Evolutionary conservation across 2,329 filamentous ascomycete genomes (phyloP), one percentile per base, ranked within the genome.

Genomic region (Geosmithia morbida): DNA sequence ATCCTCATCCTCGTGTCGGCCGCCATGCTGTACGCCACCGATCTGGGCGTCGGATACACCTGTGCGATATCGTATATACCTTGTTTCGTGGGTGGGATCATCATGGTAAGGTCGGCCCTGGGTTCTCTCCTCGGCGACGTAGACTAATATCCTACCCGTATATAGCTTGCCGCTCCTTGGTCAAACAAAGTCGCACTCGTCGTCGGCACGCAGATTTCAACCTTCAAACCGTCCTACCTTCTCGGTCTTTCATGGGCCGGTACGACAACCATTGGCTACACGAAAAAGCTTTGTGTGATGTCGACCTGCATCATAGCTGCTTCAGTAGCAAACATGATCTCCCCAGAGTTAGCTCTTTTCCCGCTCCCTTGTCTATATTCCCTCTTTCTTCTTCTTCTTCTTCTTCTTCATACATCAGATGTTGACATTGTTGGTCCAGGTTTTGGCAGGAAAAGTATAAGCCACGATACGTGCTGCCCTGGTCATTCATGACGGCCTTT

Each of bases 221-320:
- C 56, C 2, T 59, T 59, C 44, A 59, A 59, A 48, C 56, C 56
- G 1, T 59, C 56, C 2, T 59, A 58, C 43, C 50, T 59, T 11
- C 49, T 57, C 7, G 56, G 56, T 8, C 51, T 59, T 11, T 56
- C 54, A 19, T 59, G 56, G 56, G 56, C 56, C 5, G 54, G 54
- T 4, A 56, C 53, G 1, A 53, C 54, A 2, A 56, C 54, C 2
- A 51, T 48, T 10, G 54, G 54, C 18, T 54, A 55, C 44, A 56
- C 54, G 29, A 55, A 55, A 47, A 56, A 56, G 44, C 51, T 55
- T 2, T 50, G 48, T 39, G 48, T 56, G 16, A 53, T 56, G 52
- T 54, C 54, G 5, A 53, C 53, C 13, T 55, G 53, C 18, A 46
- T 56, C 29, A 50, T 56, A 14, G 52, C 54, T 8, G 53, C 53